Evolutionary conservation across 768 basidiomycete genomes (phyloP).

Genomic region (Omphalotus guepiniiformis): DNA sequence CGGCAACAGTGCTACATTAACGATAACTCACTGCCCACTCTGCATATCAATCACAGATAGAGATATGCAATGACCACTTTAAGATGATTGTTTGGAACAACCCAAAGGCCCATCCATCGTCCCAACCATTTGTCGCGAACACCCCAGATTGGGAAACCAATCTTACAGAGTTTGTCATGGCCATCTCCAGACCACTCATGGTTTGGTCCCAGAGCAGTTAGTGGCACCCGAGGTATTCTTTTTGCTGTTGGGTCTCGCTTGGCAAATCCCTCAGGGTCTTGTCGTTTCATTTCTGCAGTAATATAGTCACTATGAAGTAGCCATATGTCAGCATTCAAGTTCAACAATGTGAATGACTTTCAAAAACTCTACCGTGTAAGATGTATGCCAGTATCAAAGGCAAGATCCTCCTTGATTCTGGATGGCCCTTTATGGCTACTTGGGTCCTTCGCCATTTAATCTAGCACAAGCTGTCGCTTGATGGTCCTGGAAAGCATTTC

Average conservation of each 20-base stretch:
- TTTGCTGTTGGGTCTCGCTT: slow-evolving; percentile 20
- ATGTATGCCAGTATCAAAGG: slow-evolving; percentile 28
- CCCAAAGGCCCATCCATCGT: slow-evolving; percentile 25
- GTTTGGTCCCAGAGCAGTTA: slow-evolving; percentile 22
- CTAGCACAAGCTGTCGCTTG: slow-evolving; percentile 29
- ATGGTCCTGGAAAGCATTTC: slow-evolving; percentile 19
- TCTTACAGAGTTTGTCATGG: slow-evolving; percentile 26
- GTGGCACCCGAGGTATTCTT: slow-evolving; percentile 12
- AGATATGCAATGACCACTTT: slow-evolving; percentile 22
- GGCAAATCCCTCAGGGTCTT: slow-evolving; percentile 16
- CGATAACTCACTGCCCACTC: slow-evolving; percentile 7
- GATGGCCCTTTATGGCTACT: slow-evolving; percentile 22
- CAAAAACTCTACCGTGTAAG: slow-evolving; percentile 20
- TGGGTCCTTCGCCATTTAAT: slow-evolving; percentile 31
- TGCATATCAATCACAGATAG: slow-evolving; percentile 20
- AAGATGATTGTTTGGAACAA: slow-evolving; percentile 26
- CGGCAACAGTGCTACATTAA: background rate
- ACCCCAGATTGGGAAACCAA: slow-evolving; percentile 26
- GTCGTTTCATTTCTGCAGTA: background rate
- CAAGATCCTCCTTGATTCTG: slow-evolving; percentile 25
- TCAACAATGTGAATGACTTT: background rate
- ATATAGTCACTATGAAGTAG: background rate
- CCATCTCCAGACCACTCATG: slow-evolving; percentile 31
- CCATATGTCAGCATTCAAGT: background rate
- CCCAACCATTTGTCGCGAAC: slow-evolving; percentile 21